A percentile compares a stretch with the other conserved stretches of the same genome.
phyloP scores from a whole-genome alignment of 78 protist genomes.

The Tieghemostelium lacteum region DNA sequence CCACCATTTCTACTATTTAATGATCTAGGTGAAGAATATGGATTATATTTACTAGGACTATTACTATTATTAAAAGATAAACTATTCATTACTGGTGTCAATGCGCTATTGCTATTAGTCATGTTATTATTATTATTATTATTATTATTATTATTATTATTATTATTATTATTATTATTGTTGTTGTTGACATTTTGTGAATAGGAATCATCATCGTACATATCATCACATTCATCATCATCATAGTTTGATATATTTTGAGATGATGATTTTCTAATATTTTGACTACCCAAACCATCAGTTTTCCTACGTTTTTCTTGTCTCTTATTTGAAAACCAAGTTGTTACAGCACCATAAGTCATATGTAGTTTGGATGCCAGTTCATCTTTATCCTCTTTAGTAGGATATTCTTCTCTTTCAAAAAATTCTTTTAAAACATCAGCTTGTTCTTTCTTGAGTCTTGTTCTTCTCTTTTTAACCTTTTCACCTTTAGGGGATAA shows the following conservation, averaged over 20 bases:
- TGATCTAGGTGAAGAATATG: not conserved
- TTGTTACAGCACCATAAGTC: conserved; percentile 60
- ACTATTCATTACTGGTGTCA: conserved; percentile 20
- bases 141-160: not conserved
- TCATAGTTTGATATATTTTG: not conserved
- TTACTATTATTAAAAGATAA: conserved; percentile 7
- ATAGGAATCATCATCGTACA: not conserved
- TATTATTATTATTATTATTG: not conserved
- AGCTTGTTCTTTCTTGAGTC: conserved; percentile 65
- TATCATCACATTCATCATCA: not conserved
- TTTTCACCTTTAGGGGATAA: conserved; percentile 12
- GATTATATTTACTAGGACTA: not conserved
- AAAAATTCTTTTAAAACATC: conserved; percentile 32
- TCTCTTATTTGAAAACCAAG: conserved; percentile 75
- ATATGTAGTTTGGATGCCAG: conserved; percentile 25
- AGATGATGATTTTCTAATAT: not conserved
- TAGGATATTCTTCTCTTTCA: conserved; percentile 60
- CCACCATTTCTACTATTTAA: not conserved
- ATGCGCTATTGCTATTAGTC: not conserved
- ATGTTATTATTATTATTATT: not conserved
- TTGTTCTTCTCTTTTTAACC: conserved; percentile 63
- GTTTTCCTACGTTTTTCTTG: conserved; percentile 52
- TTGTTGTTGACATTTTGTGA: not conserved
- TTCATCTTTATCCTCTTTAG: conserved; percentile 63
- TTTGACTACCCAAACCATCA: conserved; percentile 34